Base-by-base conservation (phyloP, 805 yeast species). In the Sungouiozyma ichnusensis region DNA sequence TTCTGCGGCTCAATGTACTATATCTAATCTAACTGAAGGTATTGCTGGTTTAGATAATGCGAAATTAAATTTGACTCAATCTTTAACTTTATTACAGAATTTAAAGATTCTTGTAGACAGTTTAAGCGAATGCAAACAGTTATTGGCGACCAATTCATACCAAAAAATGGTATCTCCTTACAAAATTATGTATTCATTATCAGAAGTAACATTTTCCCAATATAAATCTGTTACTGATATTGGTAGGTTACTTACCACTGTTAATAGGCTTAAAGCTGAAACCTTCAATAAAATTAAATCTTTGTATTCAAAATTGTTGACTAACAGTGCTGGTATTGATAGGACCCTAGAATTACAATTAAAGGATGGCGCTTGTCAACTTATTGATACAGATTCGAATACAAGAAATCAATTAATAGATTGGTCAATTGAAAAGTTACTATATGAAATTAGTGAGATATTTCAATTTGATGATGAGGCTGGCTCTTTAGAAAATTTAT, bases 391-490 rank as follows among this genome's bases (percentile, higher is more conserved):
- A 8, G 64, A 85, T 37, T 34, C 50, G 1, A 70, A 76, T 39
- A 72, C 77, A 46, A 72, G 69, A 38, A 75, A 74, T 39, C 76
- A 79, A 52, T 67, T 90, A 37, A 62, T 77, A 7, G 74, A 71
- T 37, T 85, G 94, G 90, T 85, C 82, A 59, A 73, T 83, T 45
- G 69, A 69, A 24, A 69, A 69, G 31, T 78, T 81, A 47, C 67
- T 92, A 41, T 74, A 73, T 52, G 97, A 90, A 53, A 77, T 90
- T 36, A 72, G 72, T 31, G 65, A 76, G 17, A 85, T 92, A 9
- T 92, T 92, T 63, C 73, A 77, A 41, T 69, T 79, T 8, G 71
- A 77, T 13, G 97, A 87, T 52, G 98, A 92, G 62, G 98, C 98
- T 0, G 97, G 97, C 1, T 81, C 94, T 4, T 65, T 92, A 45